Evolutionary conservation across 352 stramenopile species (phyloP).

Genomic region (Phytophthora citrophthora): DNA sequence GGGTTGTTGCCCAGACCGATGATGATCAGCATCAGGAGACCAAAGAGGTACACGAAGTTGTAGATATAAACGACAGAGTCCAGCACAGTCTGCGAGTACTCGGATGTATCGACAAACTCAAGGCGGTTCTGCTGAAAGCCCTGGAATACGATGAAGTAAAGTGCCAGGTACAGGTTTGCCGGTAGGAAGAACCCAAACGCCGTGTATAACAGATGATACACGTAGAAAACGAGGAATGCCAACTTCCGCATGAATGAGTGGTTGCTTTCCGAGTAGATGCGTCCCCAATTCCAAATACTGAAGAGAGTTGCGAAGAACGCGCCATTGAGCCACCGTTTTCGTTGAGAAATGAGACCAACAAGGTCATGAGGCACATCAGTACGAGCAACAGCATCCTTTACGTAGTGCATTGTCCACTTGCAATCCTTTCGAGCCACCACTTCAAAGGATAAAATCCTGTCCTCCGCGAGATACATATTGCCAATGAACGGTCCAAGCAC

Average conservation of each 20-base stretch:
- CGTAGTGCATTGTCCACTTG: slow-evolving; percentile 90
- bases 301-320: slow-evolving; percentile 90
- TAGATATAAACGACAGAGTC: slow-evolving; percentile 78
- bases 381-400: slow-evolving; percentile 81
- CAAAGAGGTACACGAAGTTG: slow-evolving; percentile 83
- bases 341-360: slow-evolving; percentile 83
- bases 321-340: slow-evolving; percentile 89
- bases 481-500: slow-evolving; percentile 83
- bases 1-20: slow-evolving; percentile 88
- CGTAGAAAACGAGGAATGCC: slow-evolving; percentile 73
- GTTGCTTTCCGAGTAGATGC: slow-evolving; percentile 84
- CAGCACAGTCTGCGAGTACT: slow-evolving; percentile 59
- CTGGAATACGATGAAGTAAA: slow-evolving; percentile 90
- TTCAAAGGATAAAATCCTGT: slow-evolving; percentile 88
- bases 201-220: slow-evolving; percentile 81
- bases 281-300: slow-evolving; percentile 85
- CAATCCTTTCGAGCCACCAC: slow-evolving; percentile 82
- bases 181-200: slow-evolving; percentile 77
- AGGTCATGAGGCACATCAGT: slow-evolving; percentile 87
- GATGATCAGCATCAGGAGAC: slow-evolving; percentile 84
- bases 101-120: slow-evolving; percentile 81
- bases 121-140: slow-evolving; percentile 89
- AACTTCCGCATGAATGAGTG: slow-evolving; percentile 78
- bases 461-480: slow-evolving; percentile 91
- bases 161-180: slow-evolving; percentile 83